These are phyloP conservation scores for Dovyalis caffra DNA, from an alignment of 345 rosid genomes.

Conservation along the genomic window DNA sequence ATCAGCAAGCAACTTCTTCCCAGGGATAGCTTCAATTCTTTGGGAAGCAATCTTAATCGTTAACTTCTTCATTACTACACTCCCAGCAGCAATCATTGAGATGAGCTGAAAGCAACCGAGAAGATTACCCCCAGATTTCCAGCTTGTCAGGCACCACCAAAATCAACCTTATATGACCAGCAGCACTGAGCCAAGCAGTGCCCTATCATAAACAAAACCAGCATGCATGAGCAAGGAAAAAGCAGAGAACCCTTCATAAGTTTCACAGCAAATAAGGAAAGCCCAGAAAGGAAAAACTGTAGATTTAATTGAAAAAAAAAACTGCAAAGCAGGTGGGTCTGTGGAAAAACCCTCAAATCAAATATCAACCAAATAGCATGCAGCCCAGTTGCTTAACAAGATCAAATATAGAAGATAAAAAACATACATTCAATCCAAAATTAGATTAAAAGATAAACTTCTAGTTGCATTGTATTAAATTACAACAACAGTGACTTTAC, in stretches of 20 bases:
- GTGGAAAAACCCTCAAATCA: not conserved
- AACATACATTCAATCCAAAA: not conserved
- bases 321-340: not conserved
- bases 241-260: not conserved
- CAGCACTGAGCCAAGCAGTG: slow-evolving; percentile 18
- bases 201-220: slow-evolving; percentile 8
- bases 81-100: slow-evolving; percentile 42
- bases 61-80: slow-evolving; percentile 40
- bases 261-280: not conserved
- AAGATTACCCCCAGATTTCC: not conserved
- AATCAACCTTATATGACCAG: not conserved
- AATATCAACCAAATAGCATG: not conserved
- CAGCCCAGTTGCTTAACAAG: no score
- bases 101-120: slow-evolving; percentile 10
- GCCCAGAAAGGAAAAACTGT: not conserved
- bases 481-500: not conserved
- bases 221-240: slow-evolving; percentile 8
- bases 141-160: not conserved
- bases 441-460: not conserved
- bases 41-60: slow-evolving; percentile 56
- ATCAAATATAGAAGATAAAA: not conserved
- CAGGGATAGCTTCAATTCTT: slow-evolving; percentile 31
- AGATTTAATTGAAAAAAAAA: not conserved
- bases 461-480: not conserved
- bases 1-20: slow-evolving; percentile 19